Conservation (phyloP, 169 alveolate species). For the Cryptosporidium andersoni region DNA sequence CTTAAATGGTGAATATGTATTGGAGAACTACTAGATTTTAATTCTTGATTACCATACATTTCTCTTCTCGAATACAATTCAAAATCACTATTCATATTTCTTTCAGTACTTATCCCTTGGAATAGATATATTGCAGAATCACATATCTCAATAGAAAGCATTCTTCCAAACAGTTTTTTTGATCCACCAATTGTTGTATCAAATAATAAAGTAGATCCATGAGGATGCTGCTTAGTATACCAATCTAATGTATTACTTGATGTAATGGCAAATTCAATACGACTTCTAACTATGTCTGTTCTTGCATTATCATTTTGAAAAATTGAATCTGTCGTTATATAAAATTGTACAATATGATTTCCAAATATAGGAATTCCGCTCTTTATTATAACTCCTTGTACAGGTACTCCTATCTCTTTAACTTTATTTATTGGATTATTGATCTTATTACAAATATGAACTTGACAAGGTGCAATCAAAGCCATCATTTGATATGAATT, state of each 20-base stretch:
- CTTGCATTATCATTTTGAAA: conserved; percentile 16
- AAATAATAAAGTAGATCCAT: conserved; percentile 9
- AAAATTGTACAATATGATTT: conserved; percentile 36
- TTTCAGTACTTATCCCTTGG: neutral
- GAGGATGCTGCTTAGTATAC: neutral
- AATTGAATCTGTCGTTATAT: conserved; percentile 34
- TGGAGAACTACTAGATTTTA: neutral
- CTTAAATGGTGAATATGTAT: neutral
- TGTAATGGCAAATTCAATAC: conserved; percentile 15
- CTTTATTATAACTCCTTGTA: conserved; percentile 7
- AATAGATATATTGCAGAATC: conserved; percentile 18
- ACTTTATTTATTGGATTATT: neutral
- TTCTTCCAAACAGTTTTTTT: conserved; percentile 3
- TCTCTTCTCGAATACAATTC: no score
- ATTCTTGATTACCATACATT: neutral
- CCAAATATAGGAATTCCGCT: conserved; percentile 45
- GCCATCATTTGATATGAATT: conserved; percentile 10
- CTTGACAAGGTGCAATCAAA: conserved; percentile 9
- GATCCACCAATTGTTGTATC: conserved; percentile 26
- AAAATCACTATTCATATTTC: neutral
- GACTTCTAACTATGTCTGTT: conserved; percentile 38
- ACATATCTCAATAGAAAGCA: conserved; percentile 27
- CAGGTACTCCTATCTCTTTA: neutral
- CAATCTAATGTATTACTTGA: neutral
- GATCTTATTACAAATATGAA: neutral